Conservation (phyloP, 179 eudicot genomes). For the Corrigiola litoralis region DNA sequence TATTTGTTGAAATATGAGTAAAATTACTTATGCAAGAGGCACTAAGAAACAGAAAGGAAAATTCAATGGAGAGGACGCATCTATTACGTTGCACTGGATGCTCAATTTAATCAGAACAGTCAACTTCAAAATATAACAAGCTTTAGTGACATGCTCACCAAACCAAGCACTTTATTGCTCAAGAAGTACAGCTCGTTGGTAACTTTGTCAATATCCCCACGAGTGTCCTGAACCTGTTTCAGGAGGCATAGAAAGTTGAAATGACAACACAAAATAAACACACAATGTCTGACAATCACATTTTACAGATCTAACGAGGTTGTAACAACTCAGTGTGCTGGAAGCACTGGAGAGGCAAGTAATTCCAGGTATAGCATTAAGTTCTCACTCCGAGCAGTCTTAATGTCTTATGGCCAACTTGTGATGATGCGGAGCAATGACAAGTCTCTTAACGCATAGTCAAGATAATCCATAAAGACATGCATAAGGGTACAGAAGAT, state of each 20-base stretch:
- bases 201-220: constrained; percentile 58
- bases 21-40: neutral
- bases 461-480: too few species aligned
- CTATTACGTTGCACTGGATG: neutral
- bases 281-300: neutral
- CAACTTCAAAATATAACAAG: constrained; percentile 10
- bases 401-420: too few species aligned
- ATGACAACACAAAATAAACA: neutral
- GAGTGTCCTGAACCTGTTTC: constrained; percentile 62
- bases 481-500: too few species aligned
- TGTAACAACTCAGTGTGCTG: neutral
- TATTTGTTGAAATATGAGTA: neutral
- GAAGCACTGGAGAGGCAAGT: neutral
- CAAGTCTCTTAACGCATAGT: too few species aligned
- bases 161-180: constrained; percentile 45
- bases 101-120: neutral
- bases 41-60: neutral
- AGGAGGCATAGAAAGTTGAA: constrained; percentile 15
- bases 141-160: constrained; percentile 49
- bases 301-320: too few species aligned
- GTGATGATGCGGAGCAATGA: too few species aligned
- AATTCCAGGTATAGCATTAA: neutral
- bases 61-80: neutral
- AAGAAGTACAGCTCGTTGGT: constrained; percentile 50
- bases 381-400: neutral